These are phyloP conservation scores for Elsinoe necatrix DNA, from an alignment of 2,329 filamentous ascomycete genomes.

Conservation along the genomic window DNA sequence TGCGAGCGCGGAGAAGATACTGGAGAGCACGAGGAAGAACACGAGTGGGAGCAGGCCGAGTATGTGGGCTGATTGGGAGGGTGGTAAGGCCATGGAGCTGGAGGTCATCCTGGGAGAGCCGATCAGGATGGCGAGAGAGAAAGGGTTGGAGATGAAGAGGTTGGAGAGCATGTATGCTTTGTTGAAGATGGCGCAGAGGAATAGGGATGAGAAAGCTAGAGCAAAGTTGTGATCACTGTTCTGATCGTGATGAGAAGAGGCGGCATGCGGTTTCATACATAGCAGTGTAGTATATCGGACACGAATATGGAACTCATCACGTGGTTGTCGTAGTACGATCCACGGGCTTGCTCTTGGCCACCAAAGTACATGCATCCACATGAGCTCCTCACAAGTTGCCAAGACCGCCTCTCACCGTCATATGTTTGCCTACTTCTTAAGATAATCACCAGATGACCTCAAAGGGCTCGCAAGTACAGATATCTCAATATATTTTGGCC, in stretches of 20 bases:
- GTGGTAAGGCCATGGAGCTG: conserved; percentile 56
- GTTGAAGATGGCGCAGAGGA: conserved; percentile 52
- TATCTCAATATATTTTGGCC: not conserved
- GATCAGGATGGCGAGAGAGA: conserved; percentile 53
- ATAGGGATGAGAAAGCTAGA: conserved; percentile 33
- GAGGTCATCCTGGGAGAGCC: conserved; percentile 67
- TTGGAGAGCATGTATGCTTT: conserved; percentile 60
- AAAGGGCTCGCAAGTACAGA: not conserved
- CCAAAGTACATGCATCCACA: too few relatives aligned
- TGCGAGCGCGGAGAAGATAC: conserved; percentile 54
- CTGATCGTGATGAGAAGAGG: not conserved
- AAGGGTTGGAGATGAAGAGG: conserved; percentile 57
- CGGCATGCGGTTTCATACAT: not conserved
- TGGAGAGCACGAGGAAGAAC: conserved; percentile 56
- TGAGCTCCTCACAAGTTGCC: too few relatives aligned
- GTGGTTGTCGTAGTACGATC: too few relatives aligned
- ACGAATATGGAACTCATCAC: not conserved
- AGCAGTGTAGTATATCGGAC: not conserved
- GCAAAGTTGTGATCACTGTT: not conserved
- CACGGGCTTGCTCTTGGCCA: too few relatives aligned
- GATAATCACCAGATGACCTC: not conserved
- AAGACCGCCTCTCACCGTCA: too few relatives aligned
- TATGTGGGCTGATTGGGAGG: conserved; percentile 65
- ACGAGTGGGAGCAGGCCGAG: conserved; percentile 50
- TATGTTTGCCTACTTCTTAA: too few relatives aligned